A percentile compares a stretch with the other conserved stretches of the same genome.
These are phyloP conservation scores for Aureobasidium pullulans DNA, from an alignment of 2,329 filamentous ascomycete species.

Conservation along the genomic window DNA sequence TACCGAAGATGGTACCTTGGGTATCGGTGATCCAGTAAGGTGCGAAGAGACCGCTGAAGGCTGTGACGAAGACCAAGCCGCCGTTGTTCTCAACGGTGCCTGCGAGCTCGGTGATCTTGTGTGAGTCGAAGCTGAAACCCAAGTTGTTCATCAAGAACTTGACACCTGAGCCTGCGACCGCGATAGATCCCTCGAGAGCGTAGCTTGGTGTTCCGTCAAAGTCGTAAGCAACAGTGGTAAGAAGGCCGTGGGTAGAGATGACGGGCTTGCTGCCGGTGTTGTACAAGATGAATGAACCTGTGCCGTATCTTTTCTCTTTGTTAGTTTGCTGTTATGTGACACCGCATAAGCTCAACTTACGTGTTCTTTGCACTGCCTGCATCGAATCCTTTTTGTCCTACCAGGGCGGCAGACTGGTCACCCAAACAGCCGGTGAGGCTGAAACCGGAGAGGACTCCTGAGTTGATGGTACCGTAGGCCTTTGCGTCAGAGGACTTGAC, in stretches of 20 bases:
- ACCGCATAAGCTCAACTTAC: conserved; percentile 43
- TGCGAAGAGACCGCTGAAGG: conserved; percentile 83
- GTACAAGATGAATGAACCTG: conserved; percentile 82
- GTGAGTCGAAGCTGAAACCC: conserved; percentile 55
- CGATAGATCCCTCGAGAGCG: conserved; percentile 72
- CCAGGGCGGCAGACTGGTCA: conserved; percentile 78
- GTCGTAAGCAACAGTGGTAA: conserved; percentile 83
- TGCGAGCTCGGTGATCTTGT: conserved; percentile 58
- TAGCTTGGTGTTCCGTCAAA: conserved; percentile 66
- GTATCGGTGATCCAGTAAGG: conserved; percentile 95
- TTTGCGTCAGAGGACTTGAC: conserved; percentile 69
- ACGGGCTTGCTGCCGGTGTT: conserved; percentile 81
- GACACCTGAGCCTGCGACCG: conserved; percentile 69
- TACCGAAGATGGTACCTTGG: conserved; percentile 65
- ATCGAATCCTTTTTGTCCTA: conserved; percentile 63
- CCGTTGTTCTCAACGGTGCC: conserved; percentile 66
- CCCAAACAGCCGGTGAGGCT: conserved; percentile 78
- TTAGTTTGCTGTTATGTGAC: background rate
- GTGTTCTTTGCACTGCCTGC: conserved; percentile 85
- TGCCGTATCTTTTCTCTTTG: conserved; percentile 37
- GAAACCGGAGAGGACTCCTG: conserved; percentile 60
- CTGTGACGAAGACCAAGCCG: conserved; percentile 78
- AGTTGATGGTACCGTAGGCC: conserved; percentile 61
- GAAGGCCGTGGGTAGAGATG: conserved; percentile 72
- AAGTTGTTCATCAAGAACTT: conserved; percentile 51